phyloP scores from a whole-genome alignment of 2,329 filamentous ascomycete species.

The Byssoonygena ceratinophila region DNA sequence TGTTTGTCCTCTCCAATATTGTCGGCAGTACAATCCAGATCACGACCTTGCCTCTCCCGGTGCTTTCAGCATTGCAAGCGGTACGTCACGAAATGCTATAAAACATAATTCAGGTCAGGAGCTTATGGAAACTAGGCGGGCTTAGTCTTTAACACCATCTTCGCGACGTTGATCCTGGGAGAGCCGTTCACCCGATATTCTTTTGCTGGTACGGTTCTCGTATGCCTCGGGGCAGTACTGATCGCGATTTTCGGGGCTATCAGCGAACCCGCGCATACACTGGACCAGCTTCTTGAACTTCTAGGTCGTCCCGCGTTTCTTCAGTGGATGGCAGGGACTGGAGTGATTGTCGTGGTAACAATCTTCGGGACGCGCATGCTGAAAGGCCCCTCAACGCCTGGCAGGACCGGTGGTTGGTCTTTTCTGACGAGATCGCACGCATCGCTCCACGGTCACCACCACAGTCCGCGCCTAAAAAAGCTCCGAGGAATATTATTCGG shows the following conservation, averaged over 20 bases:
- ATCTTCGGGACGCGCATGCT: slow-evolving; percentile 47
- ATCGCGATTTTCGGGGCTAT: slow-evolving; percentile 93
- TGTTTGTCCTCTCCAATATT: slow-evolving; percentile 92
- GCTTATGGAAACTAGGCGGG: slow-evolving; percentile 49
- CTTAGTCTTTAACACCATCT: slow-evolving; percentile 96
- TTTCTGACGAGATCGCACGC: slow-evolving; percentile 20
- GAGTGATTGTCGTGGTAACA: slow-evolving; percentile 59
- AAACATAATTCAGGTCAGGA: not conserved
- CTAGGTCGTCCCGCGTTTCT: slow-evolving; percentile 66
- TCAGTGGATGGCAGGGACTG: slow-evolving; percentile 77
- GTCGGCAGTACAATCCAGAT: slow-evolving; percentile 95
- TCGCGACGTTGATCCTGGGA: slow-evolving; percentile 81
- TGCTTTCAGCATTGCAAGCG: slow-evolving; percentile 88
- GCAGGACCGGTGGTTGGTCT: slow-evolving; percentile 22
- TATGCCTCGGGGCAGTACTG: slow-evolving; percentile 75
- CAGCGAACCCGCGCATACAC: slow-evolving; percentile 77
- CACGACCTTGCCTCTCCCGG: slow-evolving; percentile 83
- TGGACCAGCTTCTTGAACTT: slow-evolving; percentile 68
- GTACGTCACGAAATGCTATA: slow-evolving; percentile 29
- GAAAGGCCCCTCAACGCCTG: slow-evolving; percentile 29
- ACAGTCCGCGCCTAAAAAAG: slow-evolving; percentile 58
- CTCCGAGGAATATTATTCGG: slow-evolving; percentile 78
- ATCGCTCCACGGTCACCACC: slow-evolving; percentile 29
- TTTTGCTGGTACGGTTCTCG: slow-evolving; percentile 77
- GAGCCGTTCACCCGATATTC: slow-evolving; percentile 94